These are phyloP conservation scores for Daldinia grandis DNA, from an alignment of 495 filamentous ascomycete genomes.

Conservation along the genomic window DNA sequence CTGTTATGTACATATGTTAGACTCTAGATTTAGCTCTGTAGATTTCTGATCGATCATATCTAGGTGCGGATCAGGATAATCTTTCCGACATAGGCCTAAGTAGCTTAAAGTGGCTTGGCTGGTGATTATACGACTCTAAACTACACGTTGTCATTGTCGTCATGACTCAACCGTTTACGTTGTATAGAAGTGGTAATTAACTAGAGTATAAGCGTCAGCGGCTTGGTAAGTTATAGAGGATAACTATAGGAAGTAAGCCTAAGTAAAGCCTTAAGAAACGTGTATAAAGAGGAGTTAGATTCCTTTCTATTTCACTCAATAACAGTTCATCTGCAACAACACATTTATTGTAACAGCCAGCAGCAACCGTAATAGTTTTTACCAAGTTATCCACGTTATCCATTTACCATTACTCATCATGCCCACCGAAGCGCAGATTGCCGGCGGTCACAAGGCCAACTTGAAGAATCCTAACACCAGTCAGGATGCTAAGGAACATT, in stretches of 20 bases:
- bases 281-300: slow-evolving; percentile 23
- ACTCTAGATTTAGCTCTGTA: neutral
- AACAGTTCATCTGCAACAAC: neutral
- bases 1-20: neutral
- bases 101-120: slow-evolving; percentile 17
- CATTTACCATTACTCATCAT: slow-evolving; percentile 24
- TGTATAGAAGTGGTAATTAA: slow-evolving; percentile 1
- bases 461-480: slow-evolving; percentile 57
- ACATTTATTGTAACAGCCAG: neutral
- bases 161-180: slow-evolving; percentile 24
- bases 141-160: slow-evolving; percentile 25
- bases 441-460: slow-evolving; percentile 61
- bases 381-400: neutral
- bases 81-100: slow-evolving; percentile 1
- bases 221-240: neutral
- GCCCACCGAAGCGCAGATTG: slow-evolving; percentile 50
- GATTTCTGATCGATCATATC: neutral
- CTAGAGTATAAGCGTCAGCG: neutral
- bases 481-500: slow-evolving; percentile 50
- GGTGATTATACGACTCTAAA: slow-evolving; percentile 23
- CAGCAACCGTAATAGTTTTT: neutral
- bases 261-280: neutral
- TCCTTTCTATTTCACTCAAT: neutral
- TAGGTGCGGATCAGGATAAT: neutral
- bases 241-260: neutral